Evolutionary conservation across 1,139 yeast species (phyloP).

Genomic region (Chernovozyma aurita): DNA sequence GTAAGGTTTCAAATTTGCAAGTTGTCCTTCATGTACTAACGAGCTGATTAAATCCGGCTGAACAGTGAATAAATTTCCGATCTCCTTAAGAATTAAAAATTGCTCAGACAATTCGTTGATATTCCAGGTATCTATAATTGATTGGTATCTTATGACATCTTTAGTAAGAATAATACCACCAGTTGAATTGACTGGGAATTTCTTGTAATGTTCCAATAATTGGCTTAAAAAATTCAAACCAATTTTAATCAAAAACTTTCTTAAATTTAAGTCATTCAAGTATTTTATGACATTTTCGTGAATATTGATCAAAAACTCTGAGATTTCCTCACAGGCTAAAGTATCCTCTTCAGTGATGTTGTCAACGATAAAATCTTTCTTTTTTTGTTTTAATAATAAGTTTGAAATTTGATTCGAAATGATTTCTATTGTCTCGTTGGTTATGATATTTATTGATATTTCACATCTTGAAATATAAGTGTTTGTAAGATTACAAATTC

Average conservation of each 20-base stretch:
- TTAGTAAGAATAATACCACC: constrained; percentile 86
- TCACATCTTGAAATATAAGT: constrained; percentile 67
- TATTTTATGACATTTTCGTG: constrained; percentile 29
- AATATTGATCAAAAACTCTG: constrained; percentile 47
- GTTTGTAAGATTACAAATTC: constrained; percentile 64
- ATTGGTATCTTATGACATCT: constrained; percentile 77
- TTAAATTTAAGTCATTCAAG: constrained; percentile 52
- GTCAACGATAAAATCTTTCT: constrained; percentile 33
- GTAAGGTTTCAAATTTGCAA: constrained; percentile 64
- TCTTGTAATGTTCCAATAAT: constrained; percentile 70
- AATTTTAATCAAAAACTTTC: constrained; percentile 49
- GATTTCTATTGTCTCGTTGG: constrained; percentile 53
- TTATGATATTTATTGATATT: constrained; percentile 59
- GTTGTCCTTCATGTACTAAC: constrained; percentile 76
- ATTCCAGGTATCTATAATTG: constrained; percentile 67
- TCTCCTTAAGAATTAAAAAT: constrained; percentile 71
- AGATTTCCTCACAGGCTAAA: constrained; percentile 61
- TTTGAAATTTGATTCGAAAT: constrained; percentile 43
- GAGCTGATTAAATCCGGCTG: constrained; percentile 66
- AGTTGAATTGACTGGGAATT: constrained; percentile 68
- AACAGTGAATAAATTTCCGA: constrained; percentile 81
- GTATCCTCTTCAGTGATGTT: constrained; percentile 58
- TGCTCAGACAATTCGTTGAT: constrained; percentile 61
- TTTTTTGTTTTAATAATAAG: constrained; percentile 44
- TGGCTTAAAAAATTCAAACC: constrained; percentile 59